A percentile compares a stretch with the other conserved stretches of the same genome.
These are phyloP conservation scores for Talaromyces albobiverticillius DNA, from an alignment of 2,329 filamentous ascomycete species.

Conservation along the genomic window DNA sequence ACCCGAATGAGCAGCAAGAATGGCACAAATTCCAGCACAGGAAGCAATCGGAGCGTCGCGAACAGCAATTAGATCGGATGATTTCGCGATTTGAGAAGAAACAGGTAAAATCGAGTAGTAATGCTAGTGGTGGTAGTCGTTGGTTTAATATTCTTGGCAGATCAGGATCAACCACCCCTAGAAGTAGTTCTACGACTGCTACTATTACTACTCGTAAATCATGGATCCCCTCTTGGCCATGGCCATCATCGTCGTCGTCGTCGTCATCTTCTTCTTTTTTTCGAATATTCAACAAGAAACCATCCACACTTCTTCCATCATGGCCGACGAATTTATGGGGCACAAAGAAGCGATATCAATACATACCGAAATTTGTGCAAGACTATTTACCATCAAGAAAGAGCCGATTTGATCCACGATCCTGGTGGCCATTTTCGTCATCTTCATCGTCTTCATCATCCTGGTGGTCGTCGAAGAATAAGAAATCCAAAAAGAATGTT, in stretches of 20 bases:
- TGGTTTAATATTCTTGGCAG: conserved; percentile 1
- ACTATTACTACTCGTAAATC: background rate
- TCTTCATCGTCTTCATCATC: conserved; percentile 19
- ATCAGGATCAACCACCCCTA: background rate
- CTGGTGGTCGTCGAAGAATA: background rate
- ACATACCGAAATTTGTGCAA: conserved; percentile 7
- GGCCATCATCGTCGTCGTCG: conserved; percentile 8
- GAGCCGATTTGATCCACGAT: background rate
- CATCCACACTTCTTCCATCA: conserved; percentile 3
- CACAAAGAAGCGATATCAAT: background rate
- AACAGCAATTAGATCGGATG: conserved; percentile 35
- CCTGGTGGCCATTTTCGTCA: conserved; percentile 22
- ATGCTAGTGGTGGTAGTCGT: background rate
- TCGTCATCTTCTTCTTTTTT: background rate
- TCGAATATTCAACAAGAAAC: background rate
- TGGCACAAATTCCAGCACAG: conserved; percentile 31
- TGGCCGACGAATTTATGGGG: conserved; percentile 1
- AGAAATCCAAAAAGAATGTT: background rate
- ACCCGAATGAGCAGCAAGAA: conserved; percentile 31
- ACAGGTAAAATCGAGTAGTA: background rate
- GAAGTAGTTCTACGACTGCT: background rate
- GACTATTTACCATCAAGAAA: conserved; percentile 9
- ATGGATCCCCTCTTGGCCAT: conserved; percentile 4
- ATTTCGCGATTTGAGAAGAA: conserved; percentile 27
- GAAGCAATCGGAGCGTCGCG: conserved; percentile 22